Evolutionary conservation across 1,284 basidiomycete species (phyloP).

Genomic region (Rhodotorula mucilaginosa): DNA sequence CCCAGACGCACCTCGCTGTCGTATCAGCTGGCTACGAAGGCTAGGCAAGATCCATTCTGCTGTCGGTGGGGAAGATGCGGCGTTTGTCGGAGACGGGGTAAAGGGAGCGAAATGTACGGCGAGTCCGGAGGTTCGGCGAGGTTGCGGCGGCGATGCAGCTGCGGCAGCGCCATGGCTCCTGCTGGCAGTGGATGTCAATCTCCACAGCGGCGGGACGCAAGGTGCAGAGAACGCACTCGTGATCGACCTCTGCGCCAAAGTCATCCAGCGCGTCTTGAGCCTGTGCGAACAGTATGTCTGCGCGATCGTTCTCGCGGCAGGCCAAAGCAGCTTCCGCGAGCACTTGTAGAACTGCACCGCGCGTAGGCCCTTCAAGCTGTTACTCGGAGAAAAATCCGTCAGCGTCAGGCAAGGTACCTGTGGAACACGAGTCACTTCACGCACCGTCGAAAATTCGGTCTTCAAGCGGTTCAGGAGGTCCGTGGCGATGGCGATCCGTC

Average conservation of each 20-base stretch:
- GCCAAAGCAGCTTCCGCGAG: background rate
- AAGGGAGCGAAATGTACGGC: constrained; percentile 8
- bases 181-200: background rate
- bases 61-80: constrained; percentile 45
- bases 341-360: background rate
- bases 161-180: background rate
- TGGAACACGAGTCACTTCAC: too few species aligned
- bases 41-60: constrained; percentile 65
- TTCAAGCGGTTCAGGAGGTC: constrained; percentile 30
- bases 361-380: background rate
- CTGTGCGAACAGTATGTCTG: background rate
- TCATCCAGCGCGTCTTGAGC: background rate
- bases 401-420: background rate
- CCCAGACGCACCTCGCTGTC: constrained; percentile 62
- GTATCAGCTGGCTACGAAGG: constrained; percentile 64
- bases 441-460: background rate
- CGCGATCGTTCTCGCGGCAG: background rate
- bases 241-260: background rate
- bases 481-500: constrained; percentile 55
- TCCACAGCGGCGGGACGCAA: background rate
- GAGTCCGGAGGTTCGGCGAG: background rate
- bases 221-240: too few species aligned
- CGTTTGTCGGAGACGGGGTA: constrained; percentile 48
- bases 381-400: background rate
- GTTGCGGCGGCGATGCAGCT: background rate